Base-by-base conservation (phyloP, 345 rosid genomes). In the Mangifera indica region DNA sequence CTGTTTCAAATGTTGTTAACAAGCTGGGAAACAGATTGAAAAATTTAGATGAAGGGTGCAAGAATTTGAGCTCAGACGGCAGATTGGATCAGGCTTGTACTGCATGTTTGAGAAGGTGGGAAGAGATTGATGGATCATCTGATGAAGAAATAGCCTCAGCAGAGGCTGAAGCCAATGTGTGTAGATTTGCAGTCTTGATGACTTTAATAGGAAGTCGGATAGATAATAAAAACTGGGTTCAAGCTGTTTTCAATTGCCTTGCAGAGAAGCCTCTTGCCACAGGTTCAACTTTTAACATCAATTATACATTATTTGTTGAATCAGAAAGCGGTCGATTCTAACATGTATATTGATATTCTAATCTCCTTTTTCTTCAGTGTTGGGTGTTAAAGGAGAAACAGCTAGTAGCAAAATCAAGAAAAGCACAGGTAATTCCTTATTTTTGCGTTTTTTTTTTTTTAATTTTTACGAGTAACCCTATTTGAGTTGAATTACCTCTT, bases 161-260 rank as follows among this genome's bases (percentile, higher is more conserved):
- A 0, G 69, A 63, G 32, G 59, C 10, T 53, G 77, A 63, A 52
- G 78, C 77, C 5, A 67, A 69, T 63, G 58, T 83, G 7, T 88
- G 89, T 57, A 77, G 80, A 60, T 82, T 82, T 78, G 84, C 87
- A 18, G 77, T 77, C 7, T 25, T 88, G 75, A 69, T 88, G 9
- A 75, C 84, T 14, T 48, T 86, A 68, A 80, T 75, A 45, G 78
- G 92, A 66, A 67, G 57, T 42, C 37, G 48, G 59, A 67, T 83
- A 69, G 78, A 67, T 66, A 77, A 84, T 60, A 61, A 45, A 42
- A 69, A 60, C 15, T 74, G 79, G 87, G 67, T 59, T 15, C 65
- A 62, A 18, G 76, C 74, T 9, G 63, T 81, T 45, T 80, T 78
- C 51, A 40, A 77, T n/a, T 88, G 88, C 79, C 82, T 88, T 2